Evolutionary conservation across 306 rosid species (phyloP).

Genomic region (Fragaria ananassa): DNA sequence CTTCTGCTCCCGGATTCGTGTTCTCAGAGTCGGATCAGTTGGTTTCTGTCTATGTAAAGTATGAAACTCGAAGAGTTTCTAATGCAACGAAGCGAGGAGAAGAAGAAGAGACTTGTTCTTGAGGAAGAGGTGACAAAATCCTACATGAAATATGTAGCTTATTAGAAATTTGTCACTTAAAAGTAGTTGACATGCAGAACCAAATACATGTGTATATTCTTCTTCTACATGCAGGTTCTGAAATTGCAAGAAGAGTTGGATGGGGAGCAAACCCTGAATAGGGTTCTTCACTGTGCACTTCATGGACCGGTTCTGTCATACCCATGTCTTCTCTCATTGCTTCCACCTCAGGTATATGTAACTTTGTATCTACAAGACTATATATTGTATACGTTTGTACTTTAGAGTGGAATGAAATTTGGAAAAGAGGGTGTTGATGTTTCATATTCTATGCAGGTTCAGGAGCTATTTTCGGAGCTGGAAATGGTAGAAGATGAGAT

Average conservation of each 20-base stretch:
- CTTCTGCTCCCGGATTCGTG: background rate
- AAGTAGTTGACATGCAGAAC: background rate
- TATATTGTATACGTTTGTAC: background rate
- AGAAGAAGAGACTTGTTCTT: conserved; percentile 53
- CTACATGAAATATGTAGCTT: background rate
- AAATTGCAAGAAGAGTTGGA: conserved; percentile 55
- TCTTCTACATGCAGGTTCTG: conserved; percentile 44
- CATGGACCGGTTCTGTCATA: conserved; percentile 54
- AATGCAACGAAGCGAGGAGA: conserved; percentile 49
- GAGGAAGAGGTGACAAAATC: conserved; percentile 53
- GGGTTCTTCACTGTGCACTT: conserved; percentile 59
- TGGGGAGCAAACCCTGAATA: conserved; percentile 56
- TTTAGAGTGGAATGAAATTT: background rate
- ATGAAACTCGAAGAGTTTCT: conserved; percentile 90
- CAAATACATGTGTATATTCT: background rate
- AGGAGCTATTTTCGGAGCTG: conserved; percentile 62
- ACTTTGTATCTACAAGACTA: background rate
- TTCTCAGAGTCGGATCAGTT: background rate
- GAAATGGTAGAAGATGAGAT: conserved; percentile 71
- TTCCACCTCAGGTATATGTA: conserved; percentile 59
- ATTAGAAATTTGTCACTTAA: background rate
- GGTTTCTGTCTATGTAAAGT: conserved; percentile 7
- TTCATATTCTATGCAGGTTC: conserved; percentile 40
- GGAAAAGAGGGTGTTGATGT: background rate
- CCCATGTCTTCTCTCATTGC: conserved; percentile 40